phyloP scores from a whole-genome alignment of 176 grass and related monocot genomes.

The Aegilops sharonensis region DNA sequence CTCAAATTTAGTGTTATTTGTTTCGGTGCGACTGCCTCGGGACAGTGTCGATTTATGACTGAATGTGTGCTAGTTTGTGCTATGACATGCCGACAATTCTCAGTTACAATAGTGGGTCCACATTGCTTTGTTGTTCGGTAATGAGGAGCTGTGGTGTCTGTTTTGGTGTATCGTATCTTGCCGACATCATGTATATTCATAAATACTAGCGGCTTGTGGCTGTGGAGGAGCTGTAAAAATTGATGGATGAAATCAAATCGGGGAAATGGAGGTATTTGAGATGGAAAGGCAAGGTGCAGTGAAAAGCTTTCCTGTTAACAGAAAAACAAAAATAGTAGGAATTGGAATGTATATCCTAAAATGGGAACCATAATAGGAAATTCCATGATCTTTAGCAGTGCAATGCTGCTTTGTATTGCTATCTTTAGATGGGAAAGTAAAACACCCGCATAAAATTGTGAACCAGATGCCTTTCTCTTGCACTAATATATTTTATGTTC shows the following conservation, averaged over 20 bases:
- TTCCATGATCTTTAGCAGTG: not conserved
- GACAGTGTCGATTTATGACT: too few relatives aligned
- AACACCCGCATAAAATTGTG: not conserved
- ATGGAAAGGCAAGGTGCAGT: conserved; percentile 3
- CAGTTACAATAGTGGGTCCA: too few relatives aligned
- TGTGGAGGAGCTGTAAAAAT: conserved; percentile 43
- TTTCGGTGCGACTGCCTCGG: too few relatives aligned
- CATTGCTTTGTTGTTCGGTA: too few relatives aligned
- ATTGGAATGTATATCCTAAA: too few relatives aligned
- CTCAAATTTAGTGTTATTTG: not conserved
- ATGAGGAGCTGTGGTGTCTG: not conserved
- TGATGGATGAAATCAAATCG: conserved; percentile 35
- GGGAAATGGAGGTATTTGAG: conserved; percentile 41
- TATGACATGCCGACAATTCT: too few relatives aligned
- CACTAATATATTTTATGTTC: too few relatives aligned
- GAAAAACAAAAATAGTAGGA: not conserved
- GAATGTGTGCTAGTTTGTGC: too few relatives aligned
- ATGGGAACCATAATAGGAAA: too few relatives aligned
- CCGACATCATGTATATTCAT: conserved; percentile 55
- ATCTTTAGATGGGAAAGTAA: not conserved
- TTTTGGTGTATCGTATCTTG: not conserved
- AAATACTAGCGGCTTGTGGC: conserved; percentile 39
- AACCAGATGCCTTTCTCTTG: too few relatives aligned
- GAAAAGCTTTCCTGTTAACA: not conserved
- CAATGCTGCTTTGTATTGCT: not conserved